Evolutionary conservation across 129 eudicot species (phyloP), one percentile per base, ranked within the genome.

Genomic region (Deinandra increscens): DNA sequence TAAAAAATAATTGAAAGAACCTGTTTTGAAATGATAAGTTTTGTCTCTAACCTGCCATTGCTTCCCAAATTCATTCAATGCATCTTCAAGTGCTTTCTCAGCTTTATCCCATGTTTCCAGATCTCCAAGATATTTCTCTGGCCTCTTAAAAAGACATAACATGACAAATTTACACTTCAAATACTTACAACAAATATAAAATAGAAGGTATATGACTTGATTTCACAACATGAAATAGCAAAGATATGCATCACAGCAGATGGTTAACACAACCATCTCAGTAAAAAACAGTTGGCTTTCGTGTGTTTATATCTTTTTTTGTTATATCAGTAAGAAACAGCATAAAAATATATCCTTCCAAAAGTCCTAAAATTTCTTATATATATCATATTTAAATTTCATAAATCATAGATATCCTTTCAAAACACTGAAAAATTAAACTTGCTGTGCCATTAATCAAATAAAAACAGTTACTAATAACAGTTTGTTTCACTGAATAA

Each of bases 41-140:
- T 36, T 22, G 50, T 20, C 9, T n/a, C 66, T 50, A 22, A 92
- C 96, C 96, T 94, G 79, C 99, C 99, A 94, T 1, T 88, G 84
- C 80, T 89, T 85, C 43, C 90, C 91, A 49, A 82, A 87, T 71
- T 94, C 99, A 77, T 87, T 68, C 79, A 94, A 75, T 48, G 97
- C 99, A 71, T 85, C 95, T 44, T 78, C 73, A 63, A 94, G 97
- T 34, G 99, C 95, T 58, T 83, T 82, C 74, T 94, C 99, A 38
- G 99, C 99, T 76, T 81, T 85, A 4, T 94, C 83, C 99, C 99
- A 94, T 68, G 90, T 79, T 77, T 81, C 90, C 17, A 87, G 10
- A 41, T 94, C 97, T 68, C 99, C 99, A 44, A 94, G 93, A 75
- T 79, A 94, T 54, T 89, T 85, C 74, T 94, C 97, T 13, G 99